Conservation (phyloP, 352 stramenopile species). For the Blastocystis sp. region DNA sequence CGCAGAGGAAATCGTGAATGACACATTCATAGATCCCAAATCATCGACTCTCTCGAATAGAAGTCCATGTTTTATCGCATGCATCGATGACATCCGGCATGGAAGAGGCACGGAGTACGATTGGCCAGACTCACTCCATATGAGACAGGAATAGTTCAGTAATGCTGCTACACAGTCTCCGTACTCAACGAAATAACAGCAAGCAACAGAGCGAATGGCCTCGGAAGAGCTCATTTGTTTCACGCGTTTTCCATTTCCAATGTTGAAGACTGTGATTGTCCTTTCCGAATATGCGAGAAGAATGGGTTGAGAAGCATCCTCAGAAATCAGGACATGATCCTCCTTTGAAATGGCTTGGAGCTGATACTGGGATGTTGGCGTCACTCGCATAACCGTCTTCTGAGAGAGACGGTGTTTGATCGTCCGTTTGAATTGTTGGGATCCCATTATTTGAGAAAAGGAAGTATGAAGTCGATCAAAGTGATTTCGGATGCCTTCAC, state of each 20-base stretch:
- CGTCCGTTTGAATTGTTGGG: not conserved
- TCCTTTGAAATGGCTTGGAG: not conserved
- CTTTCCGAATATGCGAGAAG: not conserved
- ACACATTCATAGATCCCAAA: slow-evolving; percentile 13
- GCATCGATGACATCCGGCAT: slow-evolving; percentile 28
- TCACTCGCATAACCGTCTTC: not conserved
- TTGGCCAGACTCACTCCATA: slow-evolving; percentile 22
- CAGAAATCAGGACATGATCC: not conserved
- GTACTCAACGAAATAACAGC: slow-evolving; percentile 30
- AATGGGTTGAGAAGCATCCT: not conserved
- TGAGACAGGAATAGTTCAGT: not conserved
- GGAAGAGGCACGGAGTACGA: slow-evolving; percentile 31
- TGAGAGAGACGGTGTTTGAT: not conserved
- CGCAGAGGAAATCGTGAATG: slow-evolving; percentile 26
- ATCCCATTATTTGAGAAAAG: slow-evolving; percentile 2
- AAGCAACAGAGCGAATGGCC: not conserved
- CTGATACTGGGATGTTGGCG: not conserved
- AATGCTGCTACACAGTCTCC: slow-evolving; percentile 47
- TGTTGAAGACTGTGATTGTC: not conserved
- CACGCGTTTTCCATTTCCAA: not conserved
- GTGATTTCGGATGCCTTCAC: not conserved
- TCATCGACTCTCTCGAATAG: slow-evolving; percentile 51
- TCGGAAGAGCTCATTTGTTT: not conserved
- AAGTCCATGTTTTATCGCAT: slow-evolving; percentile 10
- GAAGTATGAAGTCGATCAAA: slow-evolving; percentile 10